Percentiles rank a stretch among this genome's conserved stretches.
These are phyloP conservation scores for Skeletonema grethae DNA, from an alignment of 108 stramenopile species.

Conservation along the genomic window DNA sequence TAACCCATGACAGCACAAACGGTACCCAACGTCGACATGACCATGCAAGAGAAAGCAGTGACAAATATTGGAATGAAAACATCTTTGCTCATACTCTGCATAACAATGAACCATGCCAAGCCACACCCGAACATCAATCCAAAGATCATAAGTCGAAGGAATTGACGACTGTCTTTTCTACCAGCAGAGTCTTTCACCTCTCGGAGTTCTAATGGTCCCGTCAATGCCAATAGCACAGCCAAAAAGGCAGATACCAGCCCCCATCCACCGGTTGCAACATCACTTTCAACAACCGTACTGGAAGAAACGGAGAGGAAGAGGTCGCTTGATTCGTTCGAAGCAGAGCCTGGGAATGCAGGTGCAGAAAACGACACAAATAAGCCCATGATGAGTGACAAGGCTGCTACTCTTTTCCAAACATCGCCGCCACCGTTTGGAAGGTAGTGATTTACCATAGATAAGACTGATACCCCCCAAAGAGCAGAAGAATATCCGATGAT, in stretches of 20 bases:
- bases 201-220: slow-evolving; percentile 77
- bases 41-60: slow-evolving; percentile 62
- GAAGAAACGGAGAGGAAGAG: slow-evolving; percentile 43
- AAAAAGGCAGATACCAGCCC: slow-evolving; percentile 69
- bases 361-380: slow-evolving; percentile 66
- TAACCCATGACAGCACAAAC: slow-evolving; percentile 73
- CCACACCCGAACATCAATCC: slow-evolving; percentile 81
- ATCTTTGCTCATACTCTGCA: slow-evolving; percentile 76
- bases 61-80: slow-evolving; percentile 61
- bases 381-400: slow-evolving; percentile 64
- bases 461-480: slow-evolving; percentile 73
- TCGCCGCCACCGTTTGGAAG: slow-evolving; percentile 83
- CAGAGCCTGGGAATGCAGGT: slow-evolving; percentile 60
- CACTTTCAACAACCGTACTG: slow-evolving; percentile 15
- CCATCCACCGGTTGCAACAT: slow-evolving; percentile 67
- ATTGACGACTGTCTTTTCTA: slow-evolving; percentile 61
- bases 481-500: slow-evolving; percentile 61
- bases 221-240: slow-evolving; percentile 76
- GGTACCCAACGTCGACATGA: slow-evolving; percentile 74
- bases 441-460: slow-evolving; percentile 72
- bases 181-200: slow-evolving; percentile 63
- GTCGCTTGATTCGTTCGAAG: slow-evolving; percentile 42
- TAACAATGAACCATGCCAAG: slow-evolving; percentile 76
- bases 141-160: slow-evolving; percentile 81
- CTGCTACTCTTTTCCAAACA: slow-evolving; percentile 66